These are phyloP conservation scores for Rhododendron simsii DNA, from an alignment of 148 eudicot species.

Conservation along the genomic window DNA sequence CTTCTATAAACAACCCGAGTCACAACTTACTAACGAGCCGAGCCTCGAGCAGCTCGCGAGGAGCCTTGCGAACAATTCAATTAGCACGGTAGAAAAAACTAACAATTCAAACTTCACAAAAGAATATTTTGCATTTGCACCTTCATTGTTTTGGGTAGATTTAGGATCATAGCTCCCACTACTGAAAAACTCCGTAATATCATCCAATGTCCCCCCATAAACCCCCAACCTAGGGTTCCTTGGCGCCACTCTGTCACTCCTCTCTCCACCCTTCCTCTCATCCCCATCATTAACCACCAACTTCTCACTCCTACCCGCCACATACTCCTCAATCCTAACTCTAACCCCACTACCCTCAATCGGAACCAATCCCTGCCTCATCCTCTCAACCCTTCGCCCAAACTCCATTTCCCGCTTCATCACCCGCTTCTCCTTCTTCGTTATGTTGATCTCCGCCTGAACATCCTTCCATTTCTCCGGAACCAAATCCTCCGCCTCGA, in stretches of 20 bases:
- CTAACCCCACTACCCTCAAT: conserved; percentile 24
- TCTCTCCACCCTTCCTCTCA: conserved; percentile 12
- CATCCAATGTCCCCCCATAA: not conserved
- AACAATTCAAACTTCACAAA: not conserved
- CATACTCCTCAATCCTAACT: conserved; percentile 19
- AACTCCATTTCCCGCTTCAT: conserved; percentile 60
- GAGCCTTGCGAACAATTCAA: not conserved
- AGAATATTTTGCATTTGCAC: conserved; percentile 20
- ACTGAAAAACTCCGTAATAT: conserved; percentile 27
- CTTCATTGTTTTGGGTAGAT: conserved; percentile 37
- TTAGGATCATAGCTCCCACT: conserved; percentile 54
- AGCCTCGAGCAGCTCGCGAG: not conserved
- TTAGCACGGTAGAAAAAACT: not conserved
- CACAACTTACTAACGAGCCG: not conserved
- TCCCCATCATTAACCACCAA: conserved; percentile 11
- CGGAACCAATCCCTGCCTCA: conserved; percentile 36
- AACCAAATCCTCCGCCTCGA: conserved; percentile 50
- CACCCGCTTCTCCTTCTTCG: conserved; percentile 80
- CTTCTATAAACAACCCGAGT: not conserved
- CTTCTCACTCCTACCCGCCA: conserved; percentile 46
- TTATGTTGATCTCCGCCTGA: conserved; percentile 58
- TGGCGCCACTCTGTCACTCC: not conserved
- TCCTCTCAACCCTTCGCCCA: conserved; percentile 47
- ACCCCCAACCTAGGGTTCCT: conserved; percentile 2
- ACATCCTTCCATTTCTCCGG: conserved; percentile 67